phyloP scores from a whole-genome alignment of 2,329 filamentous ascomycete genomes.

The Aspergillus ochraceus region DNA sequence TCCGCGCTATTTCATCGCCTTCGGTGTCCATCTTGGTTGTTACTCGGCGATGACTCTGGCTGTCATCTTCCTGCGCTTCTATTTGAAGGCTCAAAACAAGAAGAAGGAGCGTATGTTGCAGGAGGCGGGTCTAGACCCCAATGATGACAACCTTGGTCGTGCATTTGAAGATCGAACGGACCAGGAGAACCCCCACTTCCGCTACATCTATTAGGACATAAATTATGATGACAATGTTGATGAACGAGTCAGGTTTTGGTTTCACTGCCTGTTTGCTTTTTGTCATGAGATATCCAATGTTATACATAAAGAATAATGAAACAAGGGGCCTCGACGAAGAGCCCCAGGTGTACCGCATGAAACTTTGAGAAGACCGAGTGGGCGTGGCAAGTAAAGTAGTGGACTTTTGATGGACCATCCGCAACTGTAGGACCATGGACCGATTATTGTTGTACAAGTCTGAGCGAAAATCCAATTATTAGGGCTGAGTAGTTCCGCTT shows the following conservation, averaged over 20 bases:
- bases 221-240: background rate
- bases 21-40: slow-evolving; percentile 68
- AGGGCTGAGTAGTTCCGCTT: background rate
- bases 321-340: too few relatives aligned
- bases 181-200: slow-evolving; percentile 60
- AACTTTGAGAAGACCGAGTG: background rate
- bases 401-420: background rate
- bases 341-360: background rate
- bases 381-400: background rate
- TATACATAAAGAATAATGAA: background rate
- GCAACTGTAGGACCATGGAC: background rate
- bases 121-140: slow-evolving; percentile 39
- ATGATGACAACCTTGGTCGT: slow-evolving; percentile 47
- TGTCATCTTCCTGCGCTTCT: slow-evolving; percentile 59
- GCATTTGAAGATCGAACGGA: slow-evolving; percentile 66
- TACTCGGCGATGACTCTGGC: slow-evolving; percentile 62
- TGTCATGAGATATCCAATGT: background rate
- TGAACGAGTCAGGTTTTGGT: background rate
- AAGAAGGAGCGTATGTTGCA: slow-evolving; percentile 53
- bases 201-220: slow-evolving; percentile 51
- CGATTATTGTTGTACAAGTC: too few relatives aligned
- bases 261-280: background rate
- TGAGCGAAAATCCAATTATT: background rate
- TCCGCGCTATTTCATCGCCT: slow-evolving; percentile 68
- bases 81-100: slow-evolving; percentile 59